phyloP scores from a whole-genome alignment of 1,139 yeast genomes.

The Hyphopichia khmerensis region DNA sequence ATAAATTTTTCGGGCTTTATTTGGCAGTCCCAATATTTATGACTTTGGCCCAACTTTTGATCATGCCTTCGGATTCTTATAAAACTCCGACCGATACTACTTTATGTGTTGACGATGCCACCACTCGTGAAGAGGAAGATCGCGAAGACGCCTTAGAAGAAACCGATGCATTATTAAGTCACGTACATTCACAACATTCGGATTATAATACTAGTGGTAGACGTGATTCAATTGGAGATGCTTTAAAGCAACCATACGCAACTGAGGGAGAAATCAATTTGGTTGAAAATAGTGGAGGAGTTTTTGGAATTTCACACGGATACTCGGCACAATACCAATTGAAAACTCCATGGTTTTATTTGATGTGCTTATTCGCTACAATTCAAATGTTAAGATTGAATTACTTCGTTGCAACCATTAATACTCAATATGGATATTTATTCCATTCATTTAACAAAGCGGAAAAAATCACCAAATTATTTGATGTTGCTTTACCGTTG shows the following conservation, averaged over 20 bases:
- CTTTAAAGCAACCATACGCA: constrained; percentile 44
- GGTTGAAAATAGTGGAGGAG: constrained; percentile 35
- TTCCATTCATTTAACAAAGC: constrained; percentile 29
- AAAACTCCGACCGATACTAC: constrained; percentile 31
- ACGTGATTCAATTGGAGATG: constrained; percentile 47
- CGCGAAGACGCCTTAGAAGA: constrained; percentile 13
- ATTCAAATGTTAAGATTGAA: constrained; percentile 46
- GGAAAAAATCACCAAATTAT: constrained; percentile 31
- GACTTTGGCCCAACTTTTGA: constrained; percentile 34
- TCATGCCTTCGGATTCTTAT: constrained; percentile 44
- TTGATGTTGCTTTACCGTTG: constrained; percentile 46
- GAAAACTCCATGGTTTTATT: constrained; percentile 42
- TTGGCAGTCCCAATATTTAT: constrained; percentile 42
- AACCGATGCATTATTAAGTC: constrained; percentile 19
- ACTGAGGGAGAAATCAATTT: constrained; percentile 39
- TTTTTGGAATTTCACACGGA: constrained; percentile 46
- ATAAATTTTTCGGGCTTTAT: constrained; percentile 34
- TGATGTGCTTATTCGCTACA: constrained; percentile 39
- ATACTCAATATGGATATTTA: constrained; percentile 43
- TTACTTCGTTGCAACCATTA: constrained; percentile 47
- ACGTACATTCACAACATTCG: background rate
- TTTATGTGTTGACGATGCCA: constrained; percentile 20
- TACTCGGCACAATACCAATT: constrained; percentile 41
- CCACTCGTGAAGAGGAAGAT: background rate
- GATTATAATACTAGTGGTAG: constrained; percentile 11